A percentile compares a stretch with the other conserved stretches of the same genome.
Evolutionary conservation across 2,329 filamentous ascomycete genomes (phyloP).

Genomic region (Polytolypa hystricis): DNA sequence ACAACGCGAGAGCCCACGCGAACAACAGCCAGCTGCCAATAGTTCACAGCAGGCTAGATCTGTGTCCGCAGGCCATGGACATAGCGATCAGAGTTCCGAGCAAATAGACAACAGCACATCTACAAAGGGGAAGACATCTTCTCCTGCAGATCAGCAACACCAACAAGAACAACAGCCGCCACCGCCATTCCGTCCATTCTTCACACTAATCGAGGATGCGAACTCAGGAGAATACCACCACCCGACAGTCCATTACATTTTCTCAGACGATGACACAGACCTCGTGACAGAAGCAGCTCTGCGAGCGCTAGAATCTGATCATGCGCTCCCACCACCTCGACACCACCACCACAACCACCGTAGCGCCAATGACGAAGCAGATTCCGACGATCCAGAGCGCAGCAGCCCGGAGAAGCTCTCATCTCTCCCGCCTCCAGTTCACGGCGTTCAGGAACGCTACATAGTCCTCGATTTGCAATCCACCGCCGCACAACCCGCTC

Average conservation of each 20-base stretch:
- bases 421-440: slow-evolving; percentile 36
- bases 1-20: too few relatives aligned
- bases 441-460: slow-evolving; percentile 43
- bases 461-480: slow-evolving; percentile 45
- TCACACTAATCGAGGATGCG: slow-evolving; percentile 69
- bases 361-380: slow-evolving; percentile 2
- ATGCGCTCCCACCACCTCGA: slow-evolving; percentile 21
- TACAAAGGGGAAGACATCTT: too few relatives aligned
- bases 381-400: background rate
- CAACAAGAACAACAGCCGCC: slow-evolving; percentile 16
- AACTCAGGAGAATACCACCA: slow-evolving; percentile 66
- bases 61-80: too few relatives aligned
- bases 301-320: slow-evolving; percentile 41
- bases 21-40: too few relatives aligned
- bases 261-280: slow-evolving; percentile 80
- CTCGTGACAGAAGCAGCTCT: slow-evolving; percentile 57
- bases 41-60: too few relatives aligned
- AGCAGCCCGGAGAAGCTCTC: slow-evolving; percentile 16
- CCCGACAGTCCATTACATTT: slow-evolving; percentile 82
- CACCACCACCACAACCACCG: slow-evolving; percentile 10
- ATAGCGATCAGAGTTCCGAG: too few relatives aligned
- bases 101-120: too few relatives aligned
- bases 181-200: slow-evolving; percentile 63
- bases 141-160: too few relatives aligned
- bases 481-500: slow-evolving; percentile 11